These are phyloP conservation scores for Trebouxia sp. DNA, from an alignment of 139 green algal genomes.

Conservation along the genomic window DNA sequence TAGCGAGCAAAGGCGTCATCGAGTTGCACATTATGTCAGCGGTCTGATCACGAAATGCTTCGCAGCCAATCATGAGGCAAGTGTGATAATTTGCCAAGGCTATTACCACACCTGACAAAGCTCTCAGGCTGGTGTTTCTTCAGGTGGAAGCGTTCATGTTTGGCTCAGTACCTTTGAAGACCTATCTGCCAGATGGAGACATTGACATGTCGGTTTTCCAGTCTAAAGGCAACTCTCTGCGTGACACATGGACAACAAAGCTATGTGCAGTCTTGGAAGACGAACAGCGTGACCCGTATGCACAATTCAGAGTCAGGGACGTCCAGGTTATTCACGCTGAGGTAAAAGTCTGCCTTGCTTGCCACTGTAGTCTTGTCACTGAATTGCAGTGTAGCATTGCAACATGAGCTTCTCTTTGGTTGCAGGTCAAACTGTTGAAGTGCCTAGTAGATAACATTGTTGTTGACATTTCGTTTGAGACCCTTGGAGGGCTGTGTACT, in stretches of 20 bases:
- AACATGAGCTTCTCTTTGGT: not conserved
- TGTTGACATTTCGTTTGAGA: conserved; percentile 97
- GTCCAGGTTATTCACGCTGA: conserved; percentile 90
- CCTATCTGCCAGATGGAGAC: conserved; percentile 96
- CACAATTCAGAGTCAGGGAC: conserved; percentile 71
- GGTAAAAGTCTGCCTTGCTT: conserved; percentile 47
- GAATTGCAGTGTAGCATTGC: not conserved
- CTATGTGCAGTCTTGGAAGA: conserved; percentile 66
- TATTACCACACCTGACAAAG: not conserved
- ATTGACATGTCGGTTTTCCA: conserved; percentile 94
- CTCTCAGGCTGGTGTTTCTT: not conserved
- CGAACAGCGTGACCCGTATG: conserved; percentile 60
- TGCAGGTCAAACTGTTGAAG: conserved; percentile 93
- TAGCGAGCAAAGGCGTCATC: conserved; percentile 38
- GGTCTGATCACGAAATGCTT: conserved; percentile 51
- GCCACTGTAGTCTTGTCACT: not conserved
- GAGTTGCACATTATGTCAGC: conserved; percentile 48
- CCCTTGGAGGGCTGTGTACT: conserved; percentile 89
- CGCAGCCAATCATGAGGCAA: conserved; percentile 39
- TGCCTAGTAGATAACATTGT: conserved; percentile 94
- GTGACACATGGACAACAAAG: conserved; percentile 67
- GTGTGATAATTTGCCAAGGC: not conserved
- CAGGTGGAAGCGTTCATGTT: conserved; percentile 89
- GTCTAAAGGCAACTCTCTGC: conserved; percentile 36
- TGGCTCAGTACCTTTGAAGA: conserved; percentile 92